phyloP scores from a whole-genome alignment of 345 rosid species.

The Geranium brycei region DNA sequence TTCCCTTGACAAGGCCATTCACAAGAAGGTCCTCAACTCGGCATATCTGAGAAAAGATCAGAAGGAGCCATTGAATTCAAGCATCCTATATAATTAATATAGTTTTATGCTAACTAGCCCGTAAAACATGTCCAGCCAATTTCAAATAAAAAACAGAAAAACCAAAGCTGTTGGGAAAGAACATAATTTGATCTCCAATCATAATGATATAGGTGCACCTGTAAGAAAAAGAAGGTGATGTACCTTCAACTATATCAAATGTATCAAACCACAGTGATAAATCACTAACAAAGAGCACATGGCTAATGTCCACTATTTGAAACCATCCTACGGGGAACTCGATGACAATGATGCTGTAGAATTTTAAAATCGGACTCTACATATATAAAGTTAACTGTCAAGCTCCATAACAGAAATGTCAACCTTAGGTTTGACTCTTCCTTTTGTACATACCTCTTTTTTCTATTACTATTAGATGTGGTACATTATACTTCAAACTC shows the following conservation, averaged over 20 bases:
- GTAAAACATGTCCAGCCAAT: too few relatives aligned
- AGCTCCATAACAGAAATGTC: too few relatives aligned
- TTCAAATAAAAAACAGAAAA: not conserved
- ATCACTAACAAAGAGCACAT: not conserved
- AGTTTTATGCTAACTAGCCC: too few relatives aligned
- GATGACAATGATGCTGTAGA: not conserved
- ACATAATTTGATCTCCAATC: not conserved
- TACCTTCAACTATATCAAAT: not conserved
- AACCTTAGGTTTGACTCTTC: too few relatives aligned
- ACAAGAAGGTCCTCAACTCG: constrained; percentile 94
- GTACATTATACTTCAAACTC: too few relatives aligned
- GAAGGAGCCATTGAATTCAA: not conserved
- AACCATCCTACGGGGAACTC: not conserved
- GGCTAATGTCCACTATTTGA: not conserved
- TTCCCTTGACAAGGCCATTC: constrained; percentile 71
- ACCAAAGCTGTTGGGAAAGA: not conserved
- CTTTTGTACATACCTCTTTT: too few relatives aligned
- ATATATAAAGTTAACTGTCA: too few relatives aligned
- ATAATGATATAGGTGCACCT: not conserved
- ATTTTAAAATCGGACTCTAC: too few relatives aligned
- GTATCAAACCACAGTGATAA: not conserved
- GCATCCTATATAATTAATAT: not conserved
- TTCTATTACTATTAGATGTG: too few relatives aligned
- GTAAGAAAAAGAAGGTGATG: not conserved
- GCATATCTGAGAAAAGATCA: constrained; percentile 48